Base-by-base conservation (phyloP, 2,329 filamentous ascomycete species). In the Trichoderma asperellum region DNA sequence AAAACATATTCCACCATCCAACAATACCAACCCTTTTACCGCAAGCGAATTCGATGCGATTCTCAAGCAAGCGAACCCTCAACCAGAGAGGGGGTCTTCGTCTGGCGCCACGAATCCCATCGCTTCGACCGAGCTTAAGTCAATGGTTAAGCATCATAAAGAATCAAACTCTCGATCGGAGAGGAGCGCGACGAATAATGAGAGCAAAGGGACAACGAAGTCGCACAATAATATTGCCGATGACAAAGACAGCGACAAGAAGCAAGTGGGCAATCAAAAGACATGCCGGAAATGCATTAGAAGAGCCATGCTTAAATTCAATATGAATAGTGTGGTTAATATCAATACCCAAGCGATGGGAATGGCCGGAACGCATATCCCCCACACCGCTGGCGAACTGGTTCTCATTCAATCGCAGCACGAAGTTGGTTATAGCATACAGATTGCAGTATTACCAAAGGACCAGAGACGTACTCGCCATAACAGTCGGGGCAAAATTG, bases 341-440 rank as follows among this genome's bases (percentile, higher is more conserved):
- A 52, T 62, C 43, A 35, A n/a, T n/a, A 24, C 43, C 3, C 18
- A 35, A 24, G 34, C 43, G 10, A 35, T 62, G 18, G 59, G 59
- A 6, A 34, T 49, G 59, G 18, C 18, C 8, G 10, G 34, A 32
- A 35, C 34, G n/a, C n/a, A 24, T 18, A n/a, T 35, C 29, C 59
- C 35, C 43, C 43, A 62, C 29, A 34, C 12, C 14, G 18, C 43
- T 21, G 35, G 43, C n/a, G 59, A 62, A 35, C 2, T 62, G 1
- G n/a, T 24, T 52, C 29, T 62, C 6, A n/a, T 21, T n/a, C 59
- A 62, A 29, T 62, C 59, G 27, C 59, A 62, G 21, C 27, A 62
- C 24, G 59, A 62, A 6, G 40, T 43, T 10, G 40, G 40, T 24
- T 52, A 52, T 18, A 47, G 59, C 29, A 10, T 62, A n/a, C 8